Conservation (phyloP, 805 yeast genomes). For the Barnettozyma pratensis region DNA sequence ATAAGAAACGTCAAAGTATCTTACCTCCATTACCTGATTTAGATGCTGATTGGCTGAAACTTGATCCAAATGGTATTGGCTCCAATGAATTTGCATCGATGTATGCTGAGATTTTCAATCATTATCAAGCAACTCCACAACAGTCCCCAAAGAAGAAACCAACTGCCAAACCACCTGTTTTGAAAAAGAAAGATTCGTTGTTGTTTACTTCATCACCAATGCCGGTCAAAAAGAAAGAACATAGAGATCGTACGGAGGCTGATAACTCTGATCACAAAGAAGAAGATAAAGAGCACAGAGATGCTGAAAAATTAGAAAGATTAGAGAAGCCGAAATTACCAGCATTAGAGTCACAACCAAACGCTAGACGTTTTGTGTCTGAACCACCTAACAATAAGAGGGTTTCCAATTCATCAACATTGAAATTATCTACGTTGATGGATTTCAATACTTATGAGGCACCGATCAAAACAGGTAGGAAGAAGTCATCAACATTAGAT, state of each 20-base stretch:
- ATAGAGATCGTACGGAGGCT: background rate
- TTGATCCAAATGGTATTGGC: slow-evolving; percentile 14
- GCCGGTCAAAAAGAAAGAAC: slow-evolving; percentile 1
- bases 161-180: slow-evolving; percentile 7
- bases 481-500: slow-evolving; percentile 20
- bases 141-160: slow-evolving; percentile 10
- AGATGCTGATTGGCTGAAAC: slow-evolving; percentile 21
- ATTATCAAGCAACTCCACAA: slow-evolving; percentile 10
- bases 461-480: background rate
- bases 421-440: slow-evolving; percentile 6
- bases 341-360: background rate
- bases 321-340: slow-evolving; percentile 2
- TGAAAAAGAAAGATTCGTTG: background rate
- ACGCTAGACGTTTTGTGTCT: slow-evolving; percentile 15
- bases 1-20: slow-evolving; percentile 23
- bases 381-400: slow-evolving; percentile 9
- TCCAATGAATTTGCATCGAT: slow-evolving; percentile 26
- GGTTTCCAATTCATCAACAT: slow-evolving; percentile 8
- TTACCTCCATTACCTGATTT: slow-evolving; percentile 27
- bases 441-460: slow-evolving; percentile 6
- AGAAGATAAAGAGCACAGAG: background rate
- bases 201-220: slow-evolving; percentile 4
- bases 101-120: slow-evolving; percentile 27
- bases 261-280: background rate
- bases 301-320: background rate